Evolutionary conservation across 2,329 filamentous ascomycete species (phyloP), one percentile per base, ranked within the genome.

Genomic region (Coleophoma crateriformis): DNA sequence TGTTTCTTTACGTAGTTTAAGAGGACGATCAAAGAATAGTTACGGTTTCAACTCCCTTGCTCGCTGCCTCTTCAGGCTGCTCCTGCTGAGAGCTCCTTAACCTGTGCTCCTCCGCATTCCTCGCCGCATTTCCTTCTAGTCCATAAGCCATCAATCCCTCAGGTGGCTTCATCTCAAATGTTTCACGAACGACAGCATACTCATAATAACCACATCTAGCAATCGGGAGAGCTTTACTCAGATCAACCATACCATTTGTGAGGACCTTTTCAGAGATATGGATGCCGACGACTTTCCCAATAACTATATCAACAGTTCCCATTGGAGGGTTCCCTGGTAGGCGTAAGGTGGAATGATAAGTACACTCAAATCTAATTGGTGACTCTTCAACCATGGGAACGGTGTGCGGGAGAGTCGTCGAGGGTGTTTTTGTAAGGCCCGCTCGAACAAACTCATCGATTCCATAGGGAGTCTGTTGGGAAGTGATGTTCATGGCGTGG

Each of bases 311-410:
- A 4, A 77, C 77, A 0, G 69, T 72, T 0, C 78, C 79, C 73
- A 82, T 76, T 0, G 78, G 78, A 45, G 77, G 73, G 51, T 78
- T 77, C 0, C 77, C 78, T 0, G 79, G 78, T 32, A 84, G 58
- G 1, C 77, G 63, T 1, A 83, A 46, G 0, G 78, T 83, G 2
- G 68, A 68, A 55, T 82, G 72, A 54, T 79, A 77, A 53, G 71
- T 69, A 60, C 79, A 83, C 62, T 83, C 79, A 55, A 83, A 83
- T 45, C 74, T 71, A 3, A 84, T 72, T 0, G 79, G 80, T n/a
- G 69, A 74, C 3, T 66, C 65, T 50, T 68, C 68, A 2, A 83
- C 78, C 74, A 83, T 78, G 0, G 75, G 71, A 2, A 78, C 67
- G 3, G 68, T 58, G 27, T 27, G 27, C 27, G 6, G 27, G 13